Evolutionary conservation across 2,329 filamentous ascomycete species (phyloP).

Genomic region (Fusarium nematophilum): DNA sequence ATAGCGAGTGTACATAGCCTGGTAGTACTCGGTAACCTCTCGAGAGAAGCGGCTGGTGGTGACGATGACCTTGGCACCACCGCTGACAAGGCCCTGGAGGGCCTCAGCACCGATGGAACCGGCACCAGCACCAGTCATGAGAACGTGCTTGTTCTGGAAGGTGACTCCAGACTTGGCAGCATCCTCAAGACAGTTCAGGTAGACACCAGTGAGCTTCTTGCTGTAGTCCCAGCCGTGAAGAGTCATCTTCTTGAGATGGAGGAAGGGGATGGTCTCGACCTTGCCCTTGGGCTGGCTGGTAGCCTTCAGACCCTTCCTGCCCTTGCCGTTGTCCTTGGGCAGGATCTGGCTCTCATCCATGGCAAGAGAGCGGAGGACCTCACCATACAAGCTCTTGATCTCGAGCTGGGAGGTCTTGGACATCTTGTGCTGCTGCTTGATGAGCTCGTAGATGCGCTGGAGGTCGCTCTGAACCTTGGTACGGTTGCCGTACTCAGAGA

Average conservation of each 20-base stretch:
- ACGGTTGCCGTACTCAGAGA: conserved; percentile 97
- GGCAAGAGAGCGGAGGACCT: conserved; percentile 92
- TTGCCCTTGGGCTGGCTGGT: conserved; percentile 81
- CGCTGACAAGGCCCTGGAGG: conserved; percentile 93
- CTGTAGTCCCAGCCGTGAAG: conserved; percentile 98
- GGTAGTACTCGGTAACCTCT: conserved; percentile 98
- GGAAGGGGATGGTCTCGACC: conserved; percentile 96
- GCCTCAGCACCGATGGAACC: conserved; percentile 98
- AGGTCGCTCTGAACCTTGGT: conserved; percentile 98
- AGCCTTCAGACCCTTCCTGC: conserved; percentile 64
- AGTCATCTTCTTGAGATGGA: conserved; percentile 94
- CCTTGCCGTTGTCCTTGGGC: conserved; percentile 82
- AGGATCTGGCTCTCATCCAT: conserved; percentile 99
- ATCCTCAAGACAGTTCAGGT: conserved; percentile 91
- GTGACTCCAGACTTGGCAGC: conserved; percentile 89
- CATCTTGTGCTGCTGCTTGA: conserved; percentile 97
- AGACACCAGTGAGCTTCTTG: conserved; percentile 95
- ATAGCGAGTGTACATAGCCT: conserved; percentile 96
- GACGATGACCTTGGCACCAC: conserved; percentile 95
- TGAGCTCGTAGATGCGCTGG: conserved; percentile 95
- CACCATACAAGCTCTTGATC: conserved; percentile 94
- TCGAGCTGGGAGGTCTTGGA: conserved; percentile 96
- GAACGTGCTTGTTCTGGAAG: conserved; percentile 92
- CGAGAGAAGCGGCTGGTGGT: conserved; percentile 97
- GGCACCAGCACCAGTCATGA: conserved; percentile 98